phyloP scores from a whole-genome alignment of 805 yeast genomes.

The Ogataea zsoltii region DNA sequence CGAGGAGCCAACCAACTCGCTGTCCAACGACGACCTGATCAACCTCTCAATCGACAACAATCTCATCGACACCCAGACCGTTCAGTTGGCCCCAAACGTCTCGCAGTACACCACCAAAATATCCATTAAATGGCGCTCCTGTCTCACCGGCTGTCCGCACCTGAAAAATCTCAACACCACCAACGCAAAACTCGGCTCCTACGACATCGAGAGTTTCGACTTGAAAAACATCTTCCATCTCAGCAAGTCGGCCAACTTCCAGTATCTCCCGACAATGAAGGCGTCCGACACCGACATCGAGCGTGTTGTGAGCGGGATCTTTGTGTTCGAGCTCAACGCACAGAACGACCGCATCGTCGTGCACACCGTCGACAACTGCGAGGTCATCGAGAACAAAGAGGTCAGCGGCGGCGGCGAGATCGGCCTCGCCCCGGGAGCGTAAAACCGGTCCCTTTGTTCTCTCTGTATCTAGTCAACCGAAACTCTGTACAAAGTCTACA shows the following conservation, averaged over 20 bases:
- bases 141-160: constrained; percentile 53
- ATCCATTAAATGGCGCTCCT: constrained; percentile 57
- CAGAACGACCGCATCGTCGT: constrained; percentile 55
- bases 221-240: constrained; percentile 18
- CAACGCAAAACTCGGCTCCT: constrained; percentile 30
- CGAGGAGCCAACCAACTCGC: constrained; percentile 31
- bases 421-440: constrained; percentile 25
- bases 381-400: constrained; percentile 49
- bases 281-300: constrained; percentile 26
- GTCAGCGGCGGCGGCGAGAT: constrained; percentile 13
- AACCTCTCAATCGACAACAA: constrained; percentile 27
- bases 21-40: constrained; percentile 29
- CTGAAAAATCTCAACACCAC: constrained; percentile 31
- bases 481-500: no score
- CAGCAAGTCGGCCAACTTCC: neutral
- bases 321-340: constrained; percentile 63
- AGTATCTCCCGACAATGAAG: constrained; percentile 3
- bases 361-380: constrained; percentile 68
- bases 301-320: constrained; percentile 52
- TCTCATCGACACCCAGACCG: constrained; percentile 15
- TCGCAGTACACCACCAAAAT: constrained; percentile 49
- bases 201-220: constrained; percentile 23
- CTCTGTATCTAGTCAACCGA: neutral
- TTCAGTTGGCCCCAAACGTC: constrained; percentile 23
- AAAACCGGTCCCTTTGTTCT: neutral